These are phyloP conservation scores for Ophiocordyceps camponoti-floridani DNA, from an alignment of 2,329 filamentous ascomycete species.

Conservation along the genomic window DNA sequence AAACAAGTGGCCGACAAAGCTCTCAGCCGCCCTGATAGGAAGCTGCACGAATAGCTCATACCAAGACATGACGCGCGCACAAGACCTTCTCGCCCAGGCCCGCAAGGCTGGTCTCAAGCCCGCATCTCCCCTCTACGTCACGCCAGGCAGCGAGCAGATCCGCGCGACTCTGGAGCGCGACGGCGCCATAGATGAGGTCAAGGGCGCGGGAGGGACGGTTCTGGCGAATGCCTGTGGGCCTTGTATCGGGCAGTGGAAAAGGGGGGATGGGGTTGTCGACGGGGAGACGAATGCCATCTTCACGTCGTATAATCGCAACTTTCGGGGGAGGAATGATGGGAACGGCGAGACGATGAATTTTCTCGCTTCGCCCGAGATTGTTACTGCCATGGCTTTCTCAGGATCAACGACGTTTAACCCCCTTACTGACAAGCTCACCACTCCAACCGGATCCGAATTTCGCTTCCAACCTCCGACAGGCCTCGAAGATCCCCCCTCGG, in stretches of 20 bases:
- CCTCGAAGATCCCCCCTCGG: constrained; percentile 37
- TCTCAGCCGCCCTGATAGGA: constrained; percentile 87
- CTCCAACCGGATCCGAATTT: constrained; percentile 66
- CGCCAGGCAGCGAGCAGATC: constrained; percentile 92
- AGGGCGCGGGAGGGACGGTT: constrained; percentile 69
- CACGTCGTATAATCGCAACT: constrained; percentile 97
- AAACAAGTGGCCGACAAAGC: constrained; percentile 77
- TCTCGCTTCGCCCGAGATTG: constrained; percentile 86
- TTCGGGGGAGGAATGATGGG: constrained; percentile 89
- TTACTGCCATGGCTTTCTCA: constrained; percentile 89
- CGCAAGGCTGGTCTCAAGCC: constrained; percentile 77
- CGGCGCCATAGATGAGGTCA: constrained; percentile 70
- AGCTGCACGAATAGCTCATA: constrained; percentile 99
- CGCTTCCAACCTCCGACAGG: constrained; percentile 69
- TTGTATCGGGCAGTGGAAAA: constrained; percentile 90
- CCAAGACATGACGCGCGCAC: constrained; percentile 92
- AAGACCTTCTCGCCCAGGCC: constrained; percentile 84
- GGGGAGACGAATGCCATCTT: constrained; percentile 87
- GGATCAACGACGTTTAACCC: constrained; percentile 93
- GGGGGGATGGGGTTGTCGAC: constrained; percentile 70
- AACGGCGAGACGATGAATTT: constrained; percentile 98
- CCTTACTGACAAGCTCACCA: constrained; percentile 67
- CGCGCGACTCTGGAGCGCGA: constrained; percentile 84
- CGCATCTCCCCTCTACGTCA: constrained; percentile 71
- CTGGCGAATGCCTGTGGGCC: constrained; percentile 91